Evolutionary conservation across 2,329 filamentous ascomycete species (phyloP).

Genomic region (Cordyceps farinosa): DNA sequence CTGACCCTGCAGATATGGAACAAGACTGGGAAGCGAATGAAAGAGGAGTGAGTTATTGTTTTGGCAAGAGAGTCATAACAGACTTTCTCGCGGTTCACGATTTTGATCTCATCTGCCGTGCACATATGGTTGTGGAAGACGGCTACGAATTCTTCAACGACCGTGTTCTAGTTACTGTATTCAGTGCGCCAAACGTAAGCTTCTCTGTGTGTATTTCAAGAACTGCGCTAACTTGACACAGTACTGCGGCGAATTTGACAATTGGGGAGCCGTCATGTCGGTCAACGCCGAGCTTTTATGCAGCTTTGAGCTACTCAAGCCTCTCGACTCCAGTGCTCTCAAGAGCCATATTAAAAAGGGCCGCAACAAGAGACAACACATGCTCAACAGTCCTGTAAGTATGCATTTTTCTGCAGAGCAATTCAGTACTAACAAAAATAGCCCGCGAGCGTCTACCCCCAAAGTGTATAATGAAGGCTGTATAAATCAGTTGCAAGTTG

Average conservation of each 20-base stretch:
- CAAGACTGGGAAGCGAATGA: slow-evolving; percentile 98
- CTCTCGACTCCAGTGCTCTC: slow-evolving; percentile 88
- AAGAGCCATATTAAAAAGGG: slow-evolving; percentile 99
- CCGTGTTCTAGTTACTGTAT: slow-evolving; percentile 90
- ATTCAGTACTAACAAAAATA: slow-evolving; percentile 25
- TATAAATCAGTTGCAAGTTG: background rate
- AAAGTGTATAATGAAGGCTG: slow-evolving; percentile 45
- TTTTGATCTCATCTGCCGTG: slow-evolving; percentile 94
- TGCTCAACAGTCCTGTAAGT: slow-evolving; percentile 94
- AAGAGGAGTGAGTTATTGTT: slow-evolving; percentile 94
- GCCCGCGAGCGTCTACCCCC: slow-evolving; percentile 54
- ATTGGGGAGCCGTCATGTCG: slow-evolving; percentile 98
- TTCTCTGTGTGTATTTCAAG: background rate
- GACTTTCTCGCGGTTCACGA: slow-evolving; percentile 93
- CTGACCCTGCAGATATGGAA: slow-evolving; percentile 96
- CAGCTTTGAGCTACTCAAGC: slow-evolving; percentile 95
- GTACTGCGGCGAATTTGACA: slow-evolving; percentile 99
- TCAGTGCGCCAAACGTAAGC: slow-evolving; percentile 93
- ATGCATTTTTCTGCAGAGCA: background rate
- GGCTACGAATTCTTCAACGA: slow-evolving; percentile 99
- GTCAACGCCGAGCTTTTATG: slow-evolving; percentile 90
- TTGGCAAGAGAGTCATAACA: slow-evolving; percentile 96
- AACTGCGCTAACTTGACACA: slow-evolving; percentile 38
- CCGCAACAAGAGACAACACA: slow-evolving; percentile 87
- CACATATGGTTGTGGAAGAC: slow-evolving; percentile 99